phyloP scores from a whole-genome alignment of 148 eudicot genomes.

The Pouteria glomerata region DNA sequence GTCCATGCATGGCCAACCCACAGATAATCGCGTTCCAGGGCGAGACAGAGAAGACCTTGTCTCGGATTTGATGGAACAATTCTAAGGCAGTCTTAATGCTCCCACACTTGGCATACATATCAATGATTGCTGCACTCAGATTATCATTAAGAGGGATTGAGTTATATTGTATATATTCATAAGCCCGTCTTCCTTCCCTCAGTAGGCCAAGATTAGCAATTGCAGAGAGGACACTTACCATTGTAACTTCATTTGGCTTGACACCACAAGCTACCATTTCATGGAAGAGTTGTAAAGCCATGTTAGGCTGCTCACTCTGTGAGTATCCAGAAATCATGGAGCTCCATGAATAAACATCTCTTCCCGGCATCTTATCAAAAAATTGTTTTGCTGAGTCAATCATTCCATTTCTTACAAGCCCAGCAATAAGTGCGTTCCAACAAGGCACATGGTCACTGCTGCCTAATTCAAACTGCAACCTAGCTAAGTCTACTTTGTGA shows the following conservation, averaged over 20 bases:
- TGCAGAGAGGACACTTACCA: constrained; percentile 82
- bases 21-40: constrained; percentile 90
- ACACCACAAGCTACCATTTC: constrained; percentile 55
- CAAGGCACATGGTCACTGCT: constrained; percentile 62
- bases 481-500: constrained; percentile 43
- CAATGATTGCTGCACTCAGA: constrained; percentile 70
- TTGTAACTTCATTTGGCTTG: constrained; percentile 75
- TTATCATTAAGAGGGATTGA: constrained; percentile 65
- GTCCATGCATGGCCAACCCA: constrained; percentile 85
- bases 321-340: constrained; percentile 83
- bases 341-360: constrained; percentile 87
- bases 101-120: constrained; percentile 88
- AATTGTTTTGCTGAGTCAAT: constrained; percentile 43
- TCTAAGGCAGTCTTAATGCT: constrained; percentile 61
- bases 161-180: constrained; percentile 45
- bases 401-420: constrained; percentile 56
- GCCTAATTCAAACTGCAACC: constrained; percentile 61
- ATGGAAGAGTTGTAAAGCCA: constrained; percentile 60
- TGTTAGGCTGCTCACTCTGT: constrained; percentile 43
- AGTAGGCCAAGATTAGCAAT: constrained; percentile 54
- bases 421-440: constrained; percentile 77
- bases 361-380: constrained; percentile 56
- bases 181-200: constrained; percentile 61
- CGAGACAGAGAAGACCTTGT: constrained; percentile 40
- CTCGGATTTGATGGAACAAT: constrained; percentile 42